Base-by-base conservation (phyloP, 805 yeast genomes). In the Yamadazyma olivae region DNA sequence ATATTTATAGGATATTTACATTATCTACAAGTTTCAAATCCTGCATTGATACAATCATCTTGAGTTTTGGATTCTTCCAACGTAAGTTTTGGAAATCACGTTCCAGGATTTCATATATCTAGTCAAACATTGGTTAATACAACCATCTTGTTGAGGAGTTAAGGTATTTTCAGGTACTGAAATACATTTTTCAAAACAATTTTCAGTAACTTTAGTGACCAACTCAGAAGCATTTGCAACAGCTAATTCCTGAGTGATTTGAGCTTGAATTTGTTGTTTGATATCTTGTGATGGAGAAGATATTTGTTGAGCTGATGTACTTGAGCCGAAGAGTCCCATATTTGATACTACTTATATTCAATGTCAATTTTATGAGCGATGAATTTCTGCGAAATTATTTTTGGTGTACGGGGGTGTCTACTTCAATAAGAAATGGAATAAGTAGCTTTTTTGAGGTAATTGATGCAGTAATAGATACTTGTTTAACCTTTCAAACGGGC, bases 51-150 rank as follows among this genome's bases (percentile, higher is more conserved):
- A n/a, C n/a, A n/a, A n/a, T n/a, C n/a, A n/a, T n/a, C n/a, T n/a
- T n/a, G n/a, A n/a, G n/a, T 27, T 21, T 61, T 83, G 89, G 49
- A 87, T 83, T 59, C 95, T 77, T 19, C 77, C 56, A 34, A 88
- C 77, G 59, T 88, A 89, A 8, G 85, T 69, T 56, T 78, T 81
- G 9, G 95, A 85, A 28, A 90, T 71, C 36, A 81, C 70, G 51
- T 89, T 88, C 96, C 96, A 90, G 22, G 95, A 79, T 58, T 83
- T 77, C 91, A 89, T 82, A 61, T 86, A 90, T 64, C 87, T 90
- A 45, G 83, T 81, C 49, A 84, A 72, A 57, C 98, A 90, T 57
- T 81, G 83, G 40, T 72, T 76, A 32, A 86, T 73, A 63, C 96
- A 89, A 19, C 60, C 61, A 38, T 77, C 76, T 51, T 89, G 88